These are phyloP conservation scores for Pinus tabuliformis DNA, from an alignment of 75 land plant genomes.

Conservation along the genomic window DNA sequence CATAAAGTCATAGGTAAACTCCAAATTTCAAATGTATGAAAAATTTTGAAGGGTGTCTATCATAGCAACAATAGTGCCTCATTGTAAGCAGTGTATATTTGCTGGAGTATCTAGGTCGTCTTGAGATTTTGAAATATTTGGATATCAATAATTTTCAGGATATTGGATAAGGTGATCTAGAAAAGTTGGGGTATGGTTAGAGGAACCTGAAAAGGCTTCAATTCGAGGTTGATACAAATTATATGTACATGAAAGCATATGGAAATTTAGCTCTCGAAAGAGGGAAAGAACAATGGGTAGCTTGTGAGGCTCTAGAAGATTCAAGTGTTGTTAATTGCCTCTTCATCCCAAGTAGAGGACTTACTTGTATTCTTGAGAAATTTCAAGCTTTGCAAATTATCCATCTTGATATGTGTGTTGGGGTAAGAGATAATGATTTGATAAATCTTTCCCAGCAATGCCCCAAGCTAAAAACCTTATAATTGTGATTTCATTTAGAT, in stretches of 20 bases:
- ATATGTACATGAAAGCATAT: slow-evolving; percentile 48
- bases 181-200: slow-evolving; percentile 66
- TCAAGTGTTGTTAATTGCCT: slow-evolving; percentile 68
- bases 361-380: slow-evolving; percentile 51
- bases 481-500: slow-evolving; percentile 61
- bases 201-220: slow-evolving; percentile 44
- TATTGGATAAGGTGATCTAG: slow-evolving; percentile 72
- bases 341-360: slow-evolving; percentile 60
- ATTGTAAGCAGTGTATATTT: slow-evolving; percentile 67
- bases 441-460: slow-evolving; percentile 42
- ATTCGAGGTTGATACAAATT: slow-evolving; percentile 63
- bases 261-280: slow-evolving; percentile 28
- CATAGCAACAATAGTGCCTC: slow-evolving; percentile 25
- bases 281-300: slow-evolving; percentile 38
- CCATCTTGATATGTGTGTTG: slow-evolving; percentile 76
- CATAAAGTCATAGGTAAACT: too few species aligned
- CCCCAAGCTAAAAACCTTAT: slow-evolving; percentile 47
- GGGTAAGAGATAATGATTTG: slow-evolving; percentile 54
- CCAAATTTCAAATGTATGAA: too few species aligned
- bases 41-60: too few species aligned
- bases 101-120: slow-evolving; percentile 73
- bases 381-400: slow-evolving; percentile 55
- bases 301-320: slow-evolving; percentile 61
- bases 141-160: slow-evolving; percentile 64
- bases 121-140: slow-evolving; percentile 60